Conservation (phyloP, 2,329 filamentous ascomycete species). For the Fonsecaea pedrosoi region DNA sequence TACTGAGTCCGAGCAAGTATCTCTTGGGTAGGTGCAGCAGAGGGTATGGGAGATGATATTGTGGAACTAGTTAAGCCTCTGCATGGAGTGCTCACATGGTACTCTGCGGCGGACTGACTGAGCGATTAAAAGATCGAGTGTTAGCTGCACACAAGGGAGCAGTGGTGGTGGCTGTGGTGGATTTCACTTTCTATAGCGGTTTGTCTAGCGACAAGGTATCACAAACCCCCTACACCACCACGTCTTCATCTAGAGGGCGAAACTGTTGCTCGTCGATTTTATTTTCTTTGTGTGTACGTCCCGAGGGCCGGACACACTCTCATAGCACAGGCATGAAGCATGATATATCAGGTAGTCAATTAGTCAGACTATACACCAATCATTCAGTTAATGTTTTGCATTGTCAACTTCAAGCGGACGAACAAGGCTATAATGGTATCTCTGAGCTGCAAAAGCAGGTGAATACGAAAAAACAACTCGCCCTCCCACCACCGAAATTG, state of each 20-base stretch:
- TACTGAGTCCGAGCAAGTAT: not conserved
- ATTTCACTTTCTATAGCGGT: no score
- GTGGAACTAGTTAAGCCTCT: not conserved
- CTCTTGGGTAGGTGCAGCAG: no score
- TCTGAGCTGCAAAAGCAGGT: not conserved
- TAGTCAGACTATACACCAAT: not conserved
- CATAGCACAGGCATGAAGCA: not conserved
- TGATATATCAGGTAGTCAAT: not conserved
- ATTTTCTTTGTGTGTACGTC: not conserved
- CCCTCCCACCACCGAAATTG: not conserved
- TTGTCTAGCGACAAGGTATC: not conserved
- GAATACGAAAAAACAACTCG: not conserved
- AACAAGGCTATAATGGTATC: conserved; percentile 12
- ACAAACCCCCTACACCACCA: not conserved
- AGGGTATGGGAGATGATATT: no score
- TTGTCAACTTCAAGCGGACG: conserved; percentile 7
- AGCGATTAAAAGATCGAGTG: no score
- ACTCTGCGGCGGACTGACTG: no score
- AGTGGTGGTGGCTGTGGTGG: no score
- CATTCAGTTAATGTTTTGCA: not conserved
- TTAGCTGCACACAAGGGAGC: no score
- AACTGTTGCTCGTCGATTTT: not conserved
- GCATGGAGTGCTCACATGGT: not conserved
- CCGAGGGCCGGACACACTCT: not conserved
- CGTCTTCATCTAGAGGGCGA: not conserved